Conservation (phyloP, 139 green algal species). For the Pedinophyceae sp. region DNA sequence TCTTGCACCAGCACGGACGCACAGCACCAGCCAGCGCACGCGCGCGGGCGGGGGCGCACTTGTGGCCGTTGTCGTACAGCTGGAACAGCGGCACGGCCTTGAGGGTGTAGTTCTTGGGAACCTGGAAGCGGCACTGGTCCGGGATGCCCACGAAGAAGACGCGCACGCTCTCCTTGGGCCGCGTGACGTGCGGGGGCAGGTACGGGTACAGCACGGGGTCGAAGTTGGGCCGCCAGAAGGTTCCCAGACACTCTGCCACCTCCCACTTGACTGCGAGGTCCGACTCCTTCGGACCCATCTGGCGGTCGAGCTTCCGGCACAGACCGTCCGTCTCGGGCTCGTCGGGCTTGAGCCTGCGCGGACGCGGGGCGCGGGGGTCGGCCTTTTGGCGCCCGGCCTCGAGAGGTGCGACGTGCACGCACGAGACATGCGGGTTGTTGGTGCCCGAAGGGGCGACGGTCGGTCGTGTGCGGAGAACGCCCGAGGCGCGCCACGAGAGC, state of each 20-base stretch:
- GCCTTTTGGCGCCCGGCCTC: not conserved
- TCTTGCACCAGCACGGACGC: too few species aligned
- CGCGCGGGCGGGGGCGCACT: not conserved
- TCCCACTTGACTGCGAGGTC: not conserved
- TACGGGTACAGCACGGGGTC: slow-evolving; percentile 35
- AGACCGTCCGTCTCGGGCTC: not conserved
- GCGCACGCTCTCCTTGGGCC: slow-evolving; percentile 18
- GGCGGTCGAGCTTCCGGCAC: not conserved
- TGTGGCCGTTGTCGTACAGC: slow-evolving; percentile 24
- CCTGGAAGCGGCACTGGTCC: slow-evolving; percentile 22
- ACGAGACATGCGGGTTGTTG: too few species aligned
- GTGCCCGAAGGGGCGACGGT: too few species aligned
- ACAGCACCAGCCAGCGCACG: too few species aligned
- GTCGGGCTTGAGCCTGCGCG: not conserved
- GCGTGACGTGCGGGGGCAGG: slow-evolving; percentile 32
- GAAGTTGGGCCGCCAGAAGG: slow-evolving; percentile 25
- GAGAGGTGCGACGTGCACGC: not conserved
- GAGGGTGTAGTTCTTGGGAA: slow-evolving; percentile 33
- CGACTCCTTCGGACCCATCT: not conserved
- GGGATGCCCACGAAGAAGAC: slow-evolving; percentile 15
- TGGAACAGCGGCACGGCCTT: slow-evolving; percentile 35
- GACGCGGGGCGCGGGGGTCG: not conserved
- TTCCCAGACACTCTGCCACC: slow-evolving; percentile 9
- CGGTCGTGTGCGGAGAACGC: too few species aligned
- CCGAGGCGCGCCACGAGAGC: too few species aligned